These are phyloP conservation scores for Pichia sporocuriosa DNA, from an alignment of 805 yeast genomes.

Conservation along the genomic window DNA sequence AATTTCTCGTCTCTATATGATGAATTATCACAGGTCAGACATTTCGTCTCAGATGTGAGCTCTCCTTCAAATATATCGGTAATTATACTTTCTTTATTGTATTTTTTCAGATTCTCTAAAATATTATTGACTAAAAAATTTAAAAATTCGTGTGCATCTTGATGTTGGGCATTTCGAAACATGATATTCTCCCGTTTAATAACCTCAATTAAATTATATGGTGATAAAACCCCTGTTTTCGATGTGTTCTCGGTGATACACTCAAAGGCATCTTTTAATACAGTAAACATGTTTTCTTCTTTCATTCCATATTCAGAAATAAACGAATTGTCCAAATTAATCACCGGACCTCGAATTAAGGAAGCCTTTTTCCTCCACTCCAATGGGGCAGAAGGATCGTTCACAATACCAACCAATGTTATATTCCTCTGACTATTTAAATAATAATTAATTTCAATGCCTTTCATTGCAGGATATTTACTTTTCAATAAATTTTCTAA, in stretches of 20 bases:
- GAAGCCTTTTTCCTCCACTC: conserved; percentile 80
- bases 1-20: conserved; percentile 81
- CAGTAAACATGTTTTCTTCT: conserved; percentile 46
- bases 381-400: conserved; percentile 38
- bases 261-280: conserved; percentile 82
- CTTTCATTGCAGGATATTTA: conserved; percentile 30
- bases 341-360: conserved; percentile 69
- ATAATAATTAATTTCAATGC: conserved; percentile 31
- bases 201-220: conserved; percentile 63
- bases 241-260: conserved; percentile 66
- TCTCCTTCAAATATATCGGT: conserved; percentile 77
- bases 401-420: conserved; percentile 39
- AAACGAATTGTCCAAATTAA: conserved; percentile 69
- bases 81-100: conserved; percentile 15
- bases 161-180: conserved; percentile 91
- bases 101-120: conserved; percentile 44
- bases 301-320: conserved; percentile 41
- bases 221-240: conserved; percentile 78
- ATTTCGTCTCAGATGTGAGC: conserved; percentile 79
- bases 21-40: conserved; percentile 80
- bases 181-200: conserved; percentile 77
- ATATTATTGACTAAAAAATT: conserved; percentile 72
- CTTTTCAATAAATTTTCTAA: conserved; percentile 17
- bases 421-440: conserved; percentile 38
- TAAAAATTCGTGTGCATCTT: conserved; percentile 95